Evolutionary conservation across 108 stramenopile species (phyloP).

Genomic region (Nitzschia palea): DNA sequence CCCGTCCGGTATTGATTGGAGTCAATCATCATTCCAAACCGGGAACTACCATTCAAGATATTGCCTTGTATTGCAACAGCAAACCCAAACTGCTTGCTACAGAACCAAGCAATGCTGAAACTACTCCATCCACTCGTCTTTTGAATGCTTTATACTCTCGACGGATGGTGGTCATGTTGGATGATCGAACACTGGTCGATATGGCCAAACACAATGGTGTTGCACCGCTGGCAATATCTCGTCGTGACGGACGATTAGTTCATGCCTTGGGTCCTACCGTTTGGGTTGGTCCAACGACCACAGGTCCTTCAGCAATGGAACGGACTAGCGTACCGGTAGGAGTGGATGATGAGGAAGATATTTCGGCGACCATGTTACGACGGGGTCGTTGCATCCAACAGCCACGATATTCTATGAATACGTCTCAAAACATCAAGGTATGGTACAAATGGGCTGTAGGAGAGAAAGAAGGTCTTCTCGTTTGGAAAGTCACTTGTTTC

Average conservation of each 20-base stretch:
- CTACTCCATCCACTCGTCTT: background rate
- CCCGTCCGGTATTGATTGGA: constrained; percentile 41
- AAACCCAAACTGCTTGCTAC: background rate
- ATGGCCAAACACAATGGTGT: constrained; percentile 41
- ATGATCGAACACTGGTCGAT: constrained; percentile 42
- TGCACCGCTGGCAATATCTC: constrained; percentile 68
- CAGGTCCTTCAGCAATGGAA: constrained; percentile 36
- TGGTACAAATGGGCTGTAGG: too few species aligned
- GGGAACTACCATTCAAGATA: constrained; percentile 27
- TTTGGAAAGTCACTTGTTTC: too few species aligned
- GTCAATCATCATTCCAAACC: constrained; percentile 10
- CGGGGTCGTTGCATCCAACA: constrained; percentile 54
- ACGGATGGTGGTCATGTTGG: constrained; percentile 52
- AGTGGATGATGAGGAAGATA: constrained; percentile 46
- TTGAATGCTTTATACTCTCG: constrained; percentile 29
- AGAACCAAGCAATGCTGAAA: background rate
- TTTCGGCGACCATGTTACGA: constrained; percentile 77
- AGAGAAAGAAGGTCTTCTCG: too few species aligned
- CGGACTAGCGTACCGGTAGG: background rate
- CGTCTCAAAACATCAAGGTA: constrained; percentile 50
- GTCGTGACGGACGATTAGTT: constrained; percentile 68
- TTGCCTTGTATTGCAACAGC: constrained; percentile 25
- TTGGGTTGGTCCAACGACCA: constrained; percentile 48
- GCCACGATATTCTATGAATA: constrained; percentile 61
- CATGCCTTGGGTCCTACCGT: constrained; percentile 50